phyloP scores from a whole-genome alignment of 176 grass and related monocot genomes.

The Oropetium thomaeum region DNA sequence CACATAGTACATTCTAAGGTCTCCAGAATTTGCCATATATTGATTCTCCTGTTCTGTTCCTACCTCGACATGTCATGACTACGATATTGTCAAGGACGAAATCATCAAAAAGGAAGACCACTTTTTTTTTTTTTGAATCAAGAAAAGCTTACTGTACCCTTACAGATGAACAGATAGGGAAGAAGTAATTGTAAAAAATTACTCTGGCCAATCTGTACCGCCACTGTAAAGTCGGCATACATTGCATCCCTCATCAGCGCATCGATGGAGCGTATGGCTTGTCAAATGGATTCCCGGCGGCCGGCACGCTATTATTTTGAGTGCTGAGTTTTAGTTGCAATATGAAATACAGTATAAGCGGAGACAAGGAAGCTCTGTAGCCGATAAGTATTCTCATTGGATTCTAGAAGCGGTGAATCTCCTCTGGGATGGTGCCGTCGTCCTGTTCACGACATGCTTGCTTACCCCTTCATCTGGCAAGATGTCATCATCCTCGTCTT shows the following conservation, averaged over 20 bases:
- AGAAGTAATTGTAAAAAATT: neutral
- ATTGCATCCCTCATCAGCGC: too few species aligned
- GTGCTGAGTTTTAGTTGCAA: neutral
- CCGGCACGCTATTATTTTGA: neutral
- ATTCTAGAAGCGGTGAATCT: slow-evolving; percentile 41
- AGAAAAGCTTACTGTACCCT: too few species aligned
- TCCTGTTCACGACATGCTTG: slow-evolving; percentile 30
- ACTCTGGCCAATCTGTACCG: neutral
- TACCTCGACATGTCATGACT: neutral
- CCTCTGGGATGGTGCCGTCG: slow-evolving; percentile 21
- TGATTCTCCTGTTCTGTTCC: neutral
- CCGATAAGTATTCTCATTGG: neutral
- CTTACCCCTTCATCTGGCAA: slow-evolving; percentile 26
- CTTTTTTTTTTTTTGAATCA: too few species aligned
- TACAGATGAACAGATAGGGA: too few species aligned
- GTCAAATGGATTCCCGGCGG: neutral
- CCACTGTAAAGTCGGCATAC: neutral
- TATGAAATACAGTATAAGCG: neutral
- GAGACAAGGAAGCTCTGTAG: neutral
- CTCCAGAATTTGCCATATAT: too few species aligned
- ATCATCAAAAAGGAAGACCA: neutral
- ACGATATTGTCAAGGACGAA: neutral
- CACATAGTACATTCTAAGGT: too few species aligned
- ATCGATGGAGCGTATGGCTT: neutral
- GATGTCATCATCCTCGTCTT: slow-evolving; percentile 24